phyloP scores from a whole-genome alignment of 257 asterid species.

The Nicotiana undulata region DNA sequence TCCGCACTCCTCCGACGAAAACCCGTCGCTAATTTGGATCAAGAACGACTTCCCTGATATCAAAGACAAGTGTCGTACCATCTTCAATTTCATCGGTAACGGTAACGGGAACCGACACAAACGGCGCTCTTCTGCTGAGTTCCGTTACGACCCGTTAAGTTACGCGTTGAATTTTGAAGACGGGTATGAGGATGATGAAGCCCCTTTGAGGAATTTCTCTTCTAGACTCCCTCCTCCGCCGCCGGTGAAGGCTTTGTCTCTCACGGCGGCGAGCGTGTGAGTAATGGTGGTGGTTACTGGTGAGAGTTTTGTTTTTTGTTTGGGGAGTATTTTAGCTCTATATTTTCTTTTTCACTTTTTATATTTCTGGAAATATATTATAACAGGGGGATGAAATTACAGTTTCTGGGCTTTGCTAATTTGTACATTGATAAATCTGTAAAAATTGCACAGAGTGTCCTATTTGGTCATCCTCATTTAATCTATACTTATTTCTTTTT shows the following conservation, averaged over 20 bases:
- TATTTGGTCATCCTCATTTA: no score
- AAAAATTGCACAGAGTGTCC: no score
- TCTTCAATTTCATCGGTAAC: constrained; percentile 26
- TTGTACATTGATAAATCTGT: not conserved
- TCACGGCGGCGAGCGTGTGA: constrained; percentile 18
- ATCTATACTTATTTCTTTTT: no score
- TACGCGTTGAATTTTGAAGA: constrained; percentile 72
- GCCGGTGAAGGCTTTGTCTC: constrained; percentile 11
- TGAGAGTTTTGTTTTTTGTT: not conserved
- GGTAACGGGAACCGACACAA: constrained; percentile 18
- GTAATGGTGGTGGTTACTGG: not conserved
- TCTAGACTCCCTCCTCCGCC: constrained; percentile 54
- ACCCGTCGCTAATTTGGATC: constrained; percentile 44
- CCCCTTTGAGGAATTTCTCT: constrained; percentile 41
- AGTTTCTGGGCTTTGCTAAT: not conserved
- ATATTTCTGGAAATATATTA: not conserved
- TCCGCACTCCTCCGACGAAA: constrained; percentile 27
- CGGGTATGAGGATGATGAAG: constrained; percentile 36
- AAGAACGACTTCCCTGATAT: constrained; percentile 30
- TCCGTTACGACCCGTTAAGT: constrained; percentile 69
- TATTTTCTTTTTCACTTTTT: not conserved
- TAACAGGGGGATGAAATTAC: not conserved
- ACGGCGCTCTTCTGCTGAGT: constrained; percentile 44
- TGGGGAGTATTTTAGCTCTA: not conserved
- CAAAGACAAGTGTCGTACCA: constrained; percentile 40